Conservation (phyloP, 805 yeast genomes). For the Monosporozyma yasuniensis region DNA sequence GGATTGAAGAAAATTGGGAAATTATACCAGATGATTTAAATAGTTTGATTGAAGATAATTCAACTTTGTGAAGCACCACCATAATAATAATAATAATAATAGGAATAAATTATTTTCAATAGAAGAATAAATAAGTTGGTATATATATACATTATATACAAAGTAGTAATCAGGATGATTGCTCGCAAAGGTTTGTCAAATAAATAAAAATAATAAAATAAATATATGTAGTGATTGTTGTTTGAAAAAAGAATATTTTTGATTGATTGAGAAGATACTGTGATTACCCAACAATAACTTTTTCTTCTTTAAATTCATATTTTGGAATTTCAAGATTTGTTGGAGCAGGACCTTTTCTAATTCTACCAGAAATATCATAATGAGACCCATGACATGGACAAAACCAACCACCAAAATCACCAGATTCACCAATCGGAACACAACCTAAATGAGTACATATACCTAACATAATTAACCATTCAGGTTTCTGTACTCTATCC, state of each 20-base stretch:
- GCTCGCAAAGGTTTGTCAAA: too few species aligned
- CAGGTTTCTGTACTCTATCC: constrained; percentile 92
- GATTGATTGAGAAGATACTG: background rate
- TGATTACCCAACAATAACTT: constrained; percentile 75
- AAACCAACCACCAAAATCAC: constrained; percentile 99
- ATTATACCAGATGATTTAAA: constrained; percentile 32
- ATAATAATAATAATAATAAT: too few species aligned
- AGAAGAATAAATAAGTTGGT: background rate
- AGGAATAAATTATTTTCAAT: background rate
- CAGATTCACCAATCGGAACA: constrained; percentile 99
- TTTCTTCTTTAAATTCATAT: constrained; percentile 79
- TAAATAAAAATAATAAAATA: constrained; percentile 2
- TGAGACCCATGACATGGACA: constrained; percentile 99
- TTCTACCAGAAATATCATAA: constrained; percentile 99
- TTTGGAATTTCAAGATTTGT: constrained; percentile 93
- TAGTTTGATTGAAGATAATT: constrained; percentile 7
- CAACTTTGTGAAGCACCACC: constrained; percentile 9
- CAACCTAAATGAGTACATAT: constrained; percentile 99
- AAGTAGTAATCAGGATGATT: too few species aligned
- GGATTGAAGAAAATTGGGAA: constrained; percentile 27
- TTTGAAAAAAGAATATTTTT: background rate
- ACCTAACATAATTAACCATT: constrained; percentile 98
- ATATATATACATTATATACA: constrained; percentile 5
- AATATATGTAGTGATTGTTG: constrained; percentile 2
- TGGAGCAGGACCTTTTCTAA: constrained; percentile 99